Evolutionary conservation across 1,284 basidiomycete genomes (phyloP).

Genomic region (Fomes fomentarius): DNA sequence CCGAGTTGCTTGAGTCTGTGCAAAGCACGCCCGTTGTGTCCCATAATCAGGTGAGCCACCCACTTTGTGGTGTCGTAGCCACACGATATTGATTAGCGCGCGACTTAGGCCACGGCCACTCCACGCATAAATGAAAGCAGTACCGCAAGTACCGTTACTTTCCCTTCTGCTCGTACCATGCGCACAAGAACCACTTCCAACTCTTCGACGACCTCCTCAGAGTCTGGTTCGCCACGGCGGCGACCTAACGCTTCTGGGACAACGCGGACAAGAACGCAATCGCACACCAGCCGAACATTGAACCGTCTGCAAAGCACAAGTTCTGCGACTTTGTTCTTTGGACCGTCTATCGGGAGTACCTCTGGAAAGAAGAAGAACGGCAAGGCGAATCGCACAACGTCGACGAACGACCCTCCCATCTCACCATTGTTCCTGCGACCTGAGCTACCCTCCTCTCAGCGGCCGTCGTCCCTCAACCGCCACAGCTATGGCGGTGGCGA

Average conservation of each 20-base stretch:
- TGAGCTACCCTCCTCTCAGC: slow-evolving; percentile 13
- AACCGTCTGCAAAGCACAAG: slow-evolving; percentile 44
- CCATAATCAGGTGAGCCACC: slow-evolving; percentile 31
- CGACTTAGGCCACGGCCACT: slow-evolving; percentile 17
- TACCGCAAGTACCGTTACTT: slow-evolving; percentile 29
- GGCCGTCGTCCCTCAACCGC: slow-evolving; percentile 45
- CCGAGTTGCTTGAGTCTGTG: slow-evolving; percentile 59
- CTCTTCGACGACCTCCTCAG: slow-evolving; percentile 31
- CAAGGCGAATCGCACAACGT: slow-evolving; percentile 12
- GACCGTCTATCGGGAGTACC: slow-evolving; percentile 52
- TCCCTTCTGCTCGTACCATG: slow-evolving; percentile 29
- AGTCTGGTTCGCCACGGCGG: slow-evolving; percentile 32
- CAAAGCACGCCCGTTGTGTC: slow-evolving; percentile 38
- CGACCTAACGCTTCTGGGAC: slow-evolving; percentile 28
- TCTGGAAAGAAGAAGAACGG: slow-evolving; percentile 18
- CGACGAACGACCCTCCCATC: slow-evolving; percentile 4
- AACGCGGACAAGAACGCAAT: slow-evolving; percentile 33
- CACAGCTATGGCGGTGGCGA: slow-evolving; percentile 60
- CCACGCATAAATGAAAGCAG: slow-evolving; percentile 25
- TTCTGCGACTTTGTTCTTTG: slow-evolving; percentile 75
- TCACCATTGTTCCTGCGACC: slow-evolving; percentile 17
- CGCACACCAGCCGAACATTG: slow-evolving; percentile 30
- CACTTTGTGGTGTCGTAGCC: slow-evolving; percentile 14
- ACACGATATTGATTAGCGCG: slow-evolving; percentile 17
- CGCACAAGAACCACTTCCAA: slow-evolving; percentile 30